Base-by-base conservation (phyloP, 2,329 filamentous ascomycete genomes). In the Talaromyces amestolkiae region DNA sequence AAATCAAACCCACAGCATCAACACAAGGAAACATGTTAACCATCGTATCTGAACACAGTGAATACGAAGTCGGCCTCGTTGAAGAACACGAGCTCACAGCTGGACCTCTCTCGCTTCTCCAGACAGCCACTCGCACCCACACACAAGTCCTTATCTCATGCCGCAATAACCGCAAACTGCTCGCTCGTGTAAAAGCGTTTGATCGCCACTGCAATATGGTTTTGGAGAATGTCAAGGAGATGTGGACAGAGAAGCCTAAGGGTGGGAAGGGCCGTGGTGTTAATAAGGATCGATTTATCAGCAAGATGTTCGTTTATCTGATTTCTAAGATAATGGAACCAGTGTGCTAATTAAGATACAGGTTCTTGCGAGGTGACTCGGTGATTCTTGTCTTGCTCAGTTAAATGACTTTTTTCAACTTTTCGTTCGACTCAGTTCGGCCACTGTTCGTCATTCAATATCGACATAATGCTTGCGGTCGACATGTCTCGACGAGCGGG, bases 201-300 rank as follows among this genome's bases (percentile, higher is more conserved):
- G 95, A 99, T 81, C 87, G 95, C 67, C 95, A 99, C 81, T 98
- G 93, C 87, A 99, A 99, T 82, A 98, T 99, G 95, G 91, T 97
- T 3, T 84, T 97, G 58, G 93, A 97, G 84, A 97, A 97, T 72
- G 93, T 96, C 51, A 96, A 96, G 85, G 95, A 99, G 83, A 98
- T 99, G 94, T 99, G 95, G 95, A 97, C 93, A 10, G 95, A 99
- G 82, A 95, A 91, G 64, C 93, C 94, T 58, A 85, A 91, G 74
- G 88, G 91, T 24, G 90, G 89, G 70, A 94, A 94, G 70, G 95
- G 94, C 84, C 93, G 93, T 82, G 93, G 93, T 64, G 92, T 98
- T 68, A 99, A 99, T 83, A 97, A 98, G 87, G 95, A 99, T 80
- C 86, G 95, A 49, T 97, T 97, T 80, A 95, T 98, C 75, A 96